Conservation (phyloP, 2,329 filamentous ascomycete genomes). For the Aspergillus viridinutans region DNA sequence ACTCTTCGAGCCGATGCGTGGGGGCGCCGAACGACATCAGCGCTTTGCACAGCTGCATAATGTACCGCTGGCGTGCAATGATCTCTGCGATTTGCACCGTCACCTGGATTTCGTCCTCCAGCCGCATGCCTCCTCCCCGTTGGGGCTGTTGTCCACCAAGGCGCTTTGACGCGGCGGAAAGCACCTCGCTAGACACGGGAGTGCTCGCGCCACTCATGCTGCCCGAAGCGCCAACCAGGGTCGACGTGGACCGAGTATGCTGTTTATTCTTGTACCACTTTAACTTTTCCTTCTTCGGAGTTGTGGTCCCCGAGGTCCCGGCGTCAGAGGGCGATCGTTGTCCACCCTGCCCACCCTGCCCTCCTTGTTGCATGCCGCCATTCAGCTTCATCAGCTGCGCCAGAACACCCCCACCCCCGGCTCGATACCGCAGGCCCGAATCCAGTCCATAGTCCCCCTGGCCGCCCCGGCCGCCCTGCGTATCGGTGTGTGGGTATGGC, state of each 20-base stretch:
- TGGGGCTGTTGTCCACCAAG: constrained; percentile 16
- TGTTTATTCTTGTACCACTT: constrained; percentile 34
- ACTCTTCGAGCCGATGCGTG: constrained; percentile 84
- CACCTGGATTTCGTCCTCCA: constrained; percentile 52
- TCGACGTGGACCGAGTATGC: constrained; percentile 21
- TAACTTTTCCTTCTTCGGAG: constrained; percentile 15
- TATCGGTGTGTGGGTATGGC: constrained; percentile 3
- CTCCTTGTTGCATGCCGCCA: constrained; percentile 10
- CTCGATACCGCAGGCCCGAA: constrained; percentile 18
- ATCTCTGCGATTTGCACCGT: constrained; percentile 63
- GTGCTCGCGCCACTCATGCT: constrained; percentile 27
- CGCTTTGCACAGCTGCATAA: constrained; percentile 77
- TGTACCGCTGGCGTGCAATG: constrained; percentile 73
- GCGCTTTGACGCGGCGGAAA: constrained; percentile 25
- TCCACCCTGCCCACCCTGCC: no score
- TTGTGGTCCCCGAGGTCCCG: constrained; percentile 4
- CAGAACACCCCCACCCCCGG: constrained; percentile 28
- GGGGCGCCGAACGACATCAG: constrained; percentile 89
- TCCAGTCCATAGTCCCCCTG: constrained; percentile 6
- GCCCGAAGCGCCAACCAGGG: constrained; percentile 14
- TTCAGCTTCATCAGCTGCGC: constrained; percentile 30
- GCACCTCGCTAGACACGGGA: constrained; percentile 23
- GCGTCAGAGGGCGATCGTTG: constrained; percentile 8
- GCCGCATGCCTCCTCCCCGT: constrained; percentile 12
- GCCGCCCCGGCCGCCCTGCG: constrained; percentile 7